Base-by-base conservation (phyloP, 2,329 filamentous ascomycete genomes). In the Fusarium luffae region DNA sequence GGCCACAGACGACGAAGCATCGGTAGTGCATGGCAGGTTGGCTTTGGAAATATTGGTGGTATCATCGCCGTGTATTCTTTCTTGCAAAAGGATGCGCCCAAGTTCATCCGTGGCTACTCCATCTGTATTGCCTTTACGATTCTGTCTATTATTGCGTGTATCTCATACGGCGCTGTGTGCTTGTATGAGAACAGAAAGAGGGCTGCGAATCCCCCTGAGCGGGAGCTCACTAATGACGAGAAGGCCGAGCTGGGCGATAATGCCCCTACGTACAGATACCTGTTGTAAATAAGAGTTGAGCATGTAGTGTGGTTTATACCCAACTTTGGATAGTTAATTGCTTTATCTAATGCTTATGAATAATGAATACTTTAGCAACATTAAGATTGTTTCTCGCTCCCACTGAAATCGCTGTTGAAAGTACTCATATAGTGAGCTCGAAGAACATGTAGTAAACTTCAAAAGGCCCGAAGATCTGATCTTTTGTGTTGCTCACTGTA, bases 41-140 rank as follows among this genome's bases (percentile, higher is more conserved):
- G 90, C 1, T 93, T 94, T 70, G 92, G 92, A 13, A 94, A 94
- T 74, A 88, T 93, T 40, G 92, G 92, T 43, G 92, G 92, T 27
- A 93, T 94, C 74, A 90, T 94, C 65, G 86, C 92, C 14, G 93
- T 92, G 0, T 94, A 89, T 79, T 82, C 88, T 2, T 93, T 93
- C 78, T 75, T 92, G 19, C 76, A 81, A 25, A 85, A 82, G 54
- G 93, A 97, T 76, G 86, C 87, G 3, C 93, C 92, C 1, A 77
- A 80, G 47, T 97, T 91, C 79, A 86, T 82, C 9, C 89, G 85
- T 1, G 94, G 94, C 0, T 97, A 96, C 79, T 86, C 85, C 56
- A 93, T 97, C 68, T 91, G 89, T 75, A 84, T 97, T 7, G 88
- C 85, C 0, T 97, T 97, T 74, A 86, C 90, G 11, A 86, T 88